These are phyloP conservation scores for Trametes maxima DNA, from an alignment of 768 basidiomycete species.

Conservation along the genomic window DNA sequence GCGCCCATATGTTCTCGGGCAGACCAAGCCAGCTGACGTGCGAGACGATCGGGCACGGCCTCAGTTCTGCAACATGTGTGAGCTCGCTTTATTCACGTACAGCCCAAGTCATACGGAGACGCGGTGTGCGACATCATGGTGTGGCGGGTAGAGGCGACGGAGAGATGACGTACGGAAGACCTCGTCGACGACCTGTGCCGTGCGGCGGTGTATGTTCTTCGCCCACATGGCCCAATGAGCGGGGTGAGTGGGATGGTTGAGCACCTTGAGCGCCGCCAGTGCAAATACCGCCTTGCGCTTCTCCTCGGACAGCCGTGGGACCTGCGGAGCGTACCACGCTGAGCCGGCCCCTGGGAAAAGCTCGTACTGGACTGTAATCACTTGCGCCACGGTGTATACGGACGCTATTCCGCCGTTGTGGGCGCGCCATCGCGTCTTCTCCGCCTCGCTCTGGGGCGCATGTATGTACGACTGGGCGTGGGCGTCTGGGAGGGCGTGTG, in stretches of 20 bases:
- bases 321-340: slow-evolving; percentile 3
- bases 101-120: not conserved
- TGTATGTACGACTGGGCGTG: not conserved
- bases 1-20: slow-evolving; percentile 17
- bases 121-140: not conserved
- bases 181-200: slow-evolving; percentile 55
- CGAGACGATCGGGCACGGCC: slow-evolving; percentile 19
- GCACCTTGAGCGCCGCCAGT: slow-evolving; percentile 62
- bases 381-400: slow-evolving; percentile 9
- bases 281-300: slow-evolving; percentile 42
- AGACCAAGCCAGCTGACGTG: slow-evolving; percentile 18
- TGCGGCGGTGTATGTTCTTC: slow-evolving; percentile 47
- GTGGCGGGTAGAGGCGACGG: not conserved
- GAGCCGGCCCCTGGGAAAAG: slow-evolving; percentile 13
- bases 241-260: slow-evolving; percentile 54
- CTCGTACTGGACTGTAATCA: slow-evolving; percentile 15
- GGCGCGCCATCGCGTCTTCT: slow-evolving; percentile 15
- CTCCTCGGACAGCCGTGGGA: slow-evolving; percentile 17
- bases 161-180: slow-evolving; percentile 50
- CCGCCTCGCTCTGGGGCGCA: slow-evolving; percentile 6
- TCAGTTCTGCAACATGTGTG: slow-evolving; percentile 7
- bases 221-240: slow-evolving; percentile 71
- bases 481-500: slow-evolving; percentile 2
- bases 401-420: slow-evolving; percentile 17
- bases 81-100: not conserved